Evolutionary conservation across 345 rosid genomes (phyloP).

Genomic region (Salix brachista): DNA sequence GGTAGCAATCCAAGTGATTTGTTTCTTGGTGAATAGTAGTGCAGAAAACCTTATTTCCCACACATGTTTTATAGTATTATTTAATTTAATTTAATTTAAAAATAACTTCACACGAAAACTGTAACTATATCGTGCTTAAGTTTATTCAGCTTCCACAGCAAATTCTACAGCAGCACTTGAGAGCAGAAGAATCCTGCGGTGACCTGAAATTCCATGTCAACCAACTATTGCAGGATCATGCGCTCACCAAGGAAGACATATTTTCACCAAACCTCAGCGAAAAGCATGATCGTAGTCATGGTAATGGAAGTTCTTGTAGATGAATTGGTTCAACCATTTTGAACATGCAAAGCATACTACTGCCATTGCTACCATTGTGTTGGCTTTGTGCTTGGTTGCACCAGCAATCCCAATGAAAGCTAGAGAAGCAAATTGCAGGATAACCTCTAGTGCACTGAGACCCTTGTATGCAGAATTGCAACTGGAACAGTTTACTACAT

Average conservation of each 20-base stretch:
- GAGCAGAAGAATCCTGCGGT: neutral
- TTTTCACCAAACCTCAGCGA: conserved; percentile 24
- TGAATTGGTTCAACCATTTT: conserved; percentile 72
- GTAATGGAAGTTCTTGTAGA: conserved; percentile 62
- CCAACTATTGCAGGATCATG: too few species aligned
- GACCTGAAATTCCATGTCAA: neutral
- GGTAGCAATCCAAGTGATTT: too few species aligned
- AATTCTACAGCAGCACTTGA: neutral
- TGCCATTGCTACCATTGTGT: conserved; percentile 41
- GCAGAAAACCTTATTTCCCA: too few species aligned
- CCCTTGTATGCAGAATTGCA: neutral
- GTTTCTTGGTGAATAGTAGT: too few species aligned
- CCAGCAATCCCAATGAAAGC: conserved; percentile 53
- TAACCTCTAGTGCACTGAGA: conserved; percentile 31
- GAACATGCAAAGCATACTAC: conserved; percentile 68
- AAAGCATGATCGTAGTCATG: conserved; percentile 88
- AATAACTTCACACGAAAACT: too few species aligned
- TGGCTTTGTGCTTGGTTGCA: conserved; percentile 36
- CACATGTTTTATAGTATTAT: too few species aligned
- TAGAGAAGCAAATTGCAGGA: conserved; percentile 50
- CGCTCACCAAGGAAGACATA: too few species aligned
- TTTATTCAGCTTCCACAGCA: too few species aligned
- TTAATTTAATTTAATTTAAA: too few species aligned
- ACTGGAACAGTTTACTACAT: neutral
- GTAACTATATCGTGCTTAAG: too few species aligned